Conservation (phyloP, 768 basidiomycete species). For the Boletus tylopilopsis region DNA sequence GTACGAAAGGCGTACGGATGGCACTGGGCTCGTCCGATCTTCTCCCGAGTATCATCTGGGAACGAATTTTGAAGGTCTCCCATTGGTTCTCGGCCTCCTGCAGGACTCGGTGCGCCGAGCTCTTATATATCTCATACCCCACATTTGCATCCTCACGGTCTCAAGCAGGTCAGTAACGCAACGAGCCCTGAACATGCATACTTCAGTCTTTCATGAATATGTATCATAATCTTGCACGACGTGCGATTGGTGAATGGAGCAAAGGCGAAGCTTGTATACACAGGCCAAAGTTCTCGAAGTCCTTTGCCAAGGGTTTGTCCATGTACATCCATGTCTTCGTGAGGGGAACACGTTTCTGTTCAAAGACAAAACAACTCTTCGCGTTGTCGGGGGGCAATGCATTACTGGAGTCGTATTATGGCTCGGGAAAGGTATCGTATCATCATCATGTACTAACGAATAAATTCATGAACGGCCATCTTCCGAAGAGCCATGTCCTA, state of each 20-base stretch:
- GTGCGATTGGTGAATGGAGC: neutral
- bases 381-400: no score
- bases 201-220: neutral
- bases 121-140: neutral
- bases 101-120: neutral
- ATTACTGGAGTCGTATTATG: no score
- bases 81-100: neutral
- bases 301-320: no score
- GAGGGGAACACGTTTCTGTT: no score
- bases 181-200: neutral
- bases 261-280: no score
- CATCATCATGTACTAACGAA: no score
- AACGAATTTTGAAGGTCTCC: neutral
- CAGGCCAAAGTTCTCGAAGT: no score
- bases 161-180: neutral
- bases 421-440: no score
- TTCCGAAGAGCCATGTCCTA: neutral
- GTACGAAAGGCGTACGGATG: neutral
- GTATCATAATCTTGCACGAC: neutral
- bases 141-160: neutral
- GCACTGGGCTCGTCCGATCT: neutral
- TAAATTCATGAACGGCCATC: no score
- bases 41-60: neutral
- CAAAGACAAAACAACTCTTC: no score
- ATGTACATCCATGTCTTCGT: no score